Percentiles rank a stretch among this genome's conserved stretches.
Conservation (phyloP, 2,329 filamentous ascomycete species). For the Colletotrichum plurivorum region DNA sequence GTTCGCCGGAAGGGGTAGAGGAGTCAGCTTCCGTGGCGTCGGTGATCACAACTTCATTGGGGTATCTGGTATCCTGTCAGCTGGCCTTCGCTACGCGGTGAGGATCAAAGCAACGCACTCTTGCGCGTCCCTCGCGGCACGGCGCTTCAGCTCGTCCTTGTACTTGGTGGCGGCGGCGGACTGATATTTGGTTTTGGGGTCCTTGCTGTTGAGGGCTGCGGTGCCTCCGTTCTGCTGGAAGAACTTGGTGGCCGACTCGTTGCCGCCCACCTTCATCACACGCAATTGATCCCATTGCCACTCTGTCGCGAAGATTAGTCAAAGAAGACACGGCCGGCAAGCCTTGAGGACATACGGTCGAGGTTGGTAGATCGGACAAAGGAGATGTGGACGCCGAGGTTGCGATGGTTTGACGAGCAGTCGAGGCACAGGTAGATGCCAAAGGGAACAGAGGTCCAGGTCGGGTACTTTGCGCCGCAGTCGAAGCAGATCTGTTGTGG, state of each 20-base stretch:
- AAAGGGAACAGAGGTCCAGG: slow-evolving; percentile 97
- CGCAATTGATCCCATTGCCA: slow-evolving; percentile 99
- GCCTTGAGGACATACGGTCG: slow-evolving; percentile 79
- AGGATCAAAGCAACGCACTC: slow-evolving; percentile 70
- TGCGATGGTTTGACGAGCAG: slow-evolving; percentile 96
- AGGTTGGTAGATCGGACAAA: slow-evolving; percentile 99
- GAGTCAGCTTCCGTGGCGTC: slow-evolving; percentile 77
- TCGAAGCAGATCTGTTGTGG: slow-evolving; percentile 90
- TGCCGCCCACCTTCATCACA: slow-evolving; percentile 97
- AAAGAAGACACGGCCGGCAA: slow-evolving; percentile 20
- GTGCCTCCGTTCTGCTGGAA: slow-evolving; percentile 97
- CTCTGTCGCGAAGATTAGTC: slow-evolving; percentile 62
- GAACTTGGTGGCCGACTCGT: slow-evolving; percentile 97
- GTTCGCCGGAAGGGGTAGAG: slow-evolving; percentile 84
- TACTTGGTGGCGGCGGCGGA: slow-evolving; percentile 96
- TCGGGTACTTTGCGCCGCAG: slow-evolving; percentile 96
- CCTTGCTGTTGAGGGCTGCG: slow-evolving; percentile 94
- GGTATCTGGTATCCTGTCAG: slow-evolving; percentile 72
- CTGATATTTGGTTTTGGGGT: slow-evolving; percentile 96
- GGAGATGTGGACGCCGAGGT: slow-evolving; percentile 98
- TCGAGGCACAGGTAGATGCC: slow-evolving; percentile 98
- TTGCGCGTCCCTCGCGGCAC: slow-evolving; percentile 85
- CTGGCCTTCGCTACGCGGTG: slow-evolving; percentile 2
- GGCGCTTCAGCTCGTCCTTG: slow-evolving; percentile 94
- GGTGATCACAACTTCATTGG: slow-evolving; percentile 86